Evolutionary conservation across 2,329 filamentous ascomycete species (phyloP).

Genomic region (Aotearoamyces nothofagi): DNA sequence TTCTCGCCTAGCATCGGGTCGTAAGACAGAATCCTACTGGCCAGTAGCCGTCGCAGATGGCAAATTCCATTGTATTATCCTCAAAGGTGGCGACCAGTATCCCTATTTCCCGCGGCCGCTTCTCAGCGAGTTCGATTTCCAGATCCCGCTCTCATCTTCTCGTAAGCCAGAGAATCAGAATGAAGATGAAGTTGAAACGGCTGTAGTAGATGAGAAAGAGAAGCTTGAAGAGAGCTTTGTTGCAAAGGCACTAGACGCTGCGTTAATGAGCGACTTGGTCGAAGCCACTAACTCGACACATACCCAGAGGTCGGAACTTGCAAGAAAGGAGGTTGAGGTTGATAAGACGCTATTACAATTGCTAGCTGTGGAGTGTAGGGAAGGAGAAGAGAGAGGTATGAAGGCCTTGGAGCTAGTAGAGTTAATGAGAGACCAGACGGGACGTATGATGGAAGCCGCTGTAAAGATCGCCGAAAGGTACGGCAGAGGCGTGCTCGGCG

Average conservation of each 20-base stretch:
- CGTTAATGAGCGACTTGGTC: constrained; percentile 62
- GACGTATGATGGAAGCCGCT: constrained; percentile 84
- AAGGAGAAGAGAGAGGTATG: constrained; percentile 88
- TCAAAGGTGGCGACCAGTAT: constrained; percentile 87
- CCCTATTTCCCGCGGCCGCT: constrained; percentile 85
- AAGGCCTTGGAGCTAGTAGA: constrained; percentile 82
- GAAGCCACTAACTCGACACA: constrained; percentile 49
- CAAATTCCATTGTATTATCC: constrained; percentile 96
- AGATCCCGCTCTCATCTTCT: constrained; percentile 55
- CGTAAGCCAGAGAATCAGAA: constrained; percentile 21
- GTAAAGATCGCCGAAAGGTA: constrained; percentile 81
- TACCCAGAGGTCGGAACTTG: constrained; percentile 50
- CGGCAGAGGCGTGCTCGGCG: constrained; percentile 61
- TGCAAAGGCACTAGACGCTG: constrained; percentile 53
- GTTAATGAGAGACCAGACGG: constrained; percentile 70
- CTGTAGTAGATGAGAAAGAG: constrained; percentile 35
- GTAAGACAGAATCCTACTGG: constrained; percentile 85
- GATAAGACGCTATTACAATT: constrained; percentile 86
- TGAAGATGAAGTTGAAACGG: constrained; percentile 21
- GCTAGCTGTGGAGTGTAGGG: constrained; percentile 76
- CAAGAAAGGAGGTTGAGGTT: constrained; percentile 63
- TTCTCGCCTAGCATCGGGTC: constrained; percentile 66
- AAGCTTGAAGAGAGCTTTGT: constrained; percentile 72
- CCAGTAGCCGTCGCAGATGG: constrained; percentile 83
- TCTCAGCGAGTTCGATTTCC: constrained; percentile 86